Evolutionary conservation across 306 rosid species (phyloP), one percentile per base, ranked within the genome.

Genomic region (Prunus mira): DNA sequence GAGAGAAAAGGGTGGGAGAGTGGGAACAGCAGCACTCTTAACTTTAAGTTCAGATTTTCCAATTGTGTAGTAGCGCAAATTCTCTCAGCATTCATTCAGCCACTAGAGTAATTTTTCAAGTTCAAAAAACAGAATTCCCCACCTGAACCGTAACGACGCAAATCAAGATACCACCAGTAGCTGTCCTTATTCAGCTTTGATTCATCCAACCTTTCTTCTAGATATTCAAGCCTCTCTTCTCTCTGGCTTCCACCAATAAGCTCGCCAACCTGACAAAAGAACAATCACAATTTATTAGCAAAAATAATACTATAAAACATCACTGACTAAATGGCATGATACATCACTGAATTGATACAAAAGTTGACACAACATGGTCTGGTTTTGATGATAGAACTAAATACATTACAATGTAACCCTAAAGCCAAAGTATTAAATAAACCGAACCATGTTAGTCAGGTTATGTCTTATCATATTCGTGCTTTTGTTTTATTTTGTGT

Each of bases 91-190:
- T 56, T 24, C 5, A 74, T 56, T 17, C n/a, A 22, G 17, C 43
- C 38, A 75, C 51, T 68, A 12, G 9, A 27, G 57, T 46, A 22
- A 15, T 22, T 32, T 67, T 67, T 56, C 11, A 69, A 82, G 75
- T 50, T 27, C 73, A 27, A 8, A 69, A 6, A 75, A 66, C 65
- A 49, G 32, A 77, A 83, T 27, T 32, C 76, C 82, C 73, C 61
- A 94, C 98, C 98, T 84, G 98, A 92, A 54, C 98, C 98, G 73
- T 94, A 92, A 73, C 98, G 95, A 74, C 97, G 98, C 84, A 94
- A 88, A 85, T 94, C 98, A 81, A 94, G 97, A 86, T 94, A 94
- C 98, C 97, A 94, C 96, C 98, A 94, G 83, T 85, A 90, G 79
- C 87, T 82, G 13, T 94, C 96, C 87, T 86, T 94, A 67, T 85